These are phyloP conservation scores for Terana coerulea DNA, from an alignment of 768 basidiomycete genomes.

Conservation along the genomic window DNA sequence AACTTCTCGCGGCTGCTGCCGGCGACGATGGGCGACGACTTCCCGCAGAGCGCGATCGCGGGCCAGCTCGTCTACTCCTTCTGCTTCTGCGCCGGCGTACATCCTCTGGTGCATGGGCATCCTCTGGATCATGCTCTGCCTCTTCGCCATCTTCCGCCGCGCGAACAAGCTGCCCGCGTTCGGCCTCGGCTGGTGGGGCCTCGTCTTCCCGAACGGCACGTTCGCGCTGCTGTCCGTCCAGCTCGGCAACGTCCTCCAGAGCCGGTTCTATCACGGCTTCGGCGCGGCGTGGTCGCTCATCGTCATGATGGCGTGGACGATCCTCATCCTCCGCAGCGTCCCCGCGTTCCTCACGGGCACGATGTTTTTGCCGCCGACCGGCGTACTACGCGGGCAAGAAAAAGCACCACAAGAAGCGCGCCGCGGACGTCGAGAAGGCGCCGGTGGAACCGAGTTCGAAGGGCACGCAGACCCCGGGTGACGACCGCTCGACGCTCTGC, in stretches of 20 bases:
- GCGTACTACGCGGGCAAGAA: conserved; percentile 1
- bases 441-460: background rate
- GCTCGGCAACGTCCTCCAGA: conserved; percentile 41
- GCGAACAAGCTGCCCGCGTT: conserved; percentile 24
- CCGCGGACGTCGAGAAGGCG: background rate
- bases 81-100: conserved; percentile 44
- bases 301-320: conserved; percentile 41
- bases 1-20: conserved; percentile 34
- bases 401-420: background rate
- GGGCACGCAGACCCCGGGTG: background rate
- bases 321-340: conserved; percentile 38
- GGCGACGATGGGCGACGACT: conserved; percentile 23
- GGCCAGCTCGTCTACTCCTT: conserved; percentile 40
- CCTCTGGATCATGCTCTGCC: conserved; percentile 40
- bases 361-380: conserved; percentile 31
- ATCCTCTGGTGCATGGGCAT: conserved; percentile 33
- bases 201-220: conserved; percentile 23
- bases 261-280: conserved; percentile 43
- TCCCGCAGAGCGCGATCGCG: conserved; percentile 31
- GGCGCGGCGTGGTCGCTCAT: conserved; percentile 44
- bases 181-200: conserved; percentile 6
- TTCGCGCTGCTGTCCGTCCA: conserved; percentile 44
- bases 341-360: conserved; percentile 42
- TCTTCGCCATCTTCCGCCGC: conserved; percentile 34
- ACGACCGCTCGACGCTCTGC: conserved; percentile 9